Base-by-base conservation (phyloP, 2,329 filamentous ascomycete genomes). In the Botrytis sinoallii region DNA sequence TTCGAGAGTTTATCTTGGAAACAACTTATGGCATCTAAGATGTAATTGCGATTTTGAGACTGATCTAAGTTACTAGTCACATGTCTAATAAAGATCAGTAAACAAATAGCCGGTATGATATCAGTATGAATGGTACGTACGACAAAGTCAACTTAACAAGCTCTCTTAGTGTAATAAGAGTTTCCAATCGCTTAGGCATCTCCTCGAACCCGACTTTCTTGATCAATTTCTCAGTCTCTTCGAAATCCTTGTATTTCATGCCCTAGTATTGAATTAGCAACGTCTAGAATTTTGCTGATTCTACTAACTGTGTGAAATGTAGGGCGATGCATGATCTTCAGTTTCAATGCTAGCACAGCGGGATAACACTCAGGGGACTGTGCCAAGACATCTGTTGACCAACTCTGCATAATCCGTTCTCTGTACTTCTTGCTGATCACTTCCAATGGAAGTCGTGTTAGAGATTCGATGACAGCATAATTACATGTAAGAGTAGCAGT, bases 261-360 rank as follows among this genome's bases (percentile, higher is more conserved):
- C 61, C 72, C 73, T 79, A 73, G 55, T 32, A 75, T 59, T n/a
- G 16, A 52, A 14, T 73, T 69, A 73, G 71, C 35, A 61, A 42
- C n/a, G 38, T 12, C 42, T 60, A 32, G 1, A n/a, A 20, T 60
- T 40, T 10, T 32, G 40, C 9, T 20, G 40, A 25, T 18, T 55
- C 4, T 48, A 67, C 71, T 57, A 22, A 63, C 46, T 38, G 86
- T 81, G 76, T 88, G 86, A 73, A 87, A 87, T 0, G 86, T 87
- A 0, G 87, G 83, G n/a, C 83, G 83, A 8, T 80, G 79, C 84
- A 88, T 87, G 38, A 88, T 79, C 77, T 86, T 88, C 4, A 83
- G 79, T 75, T 85, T 83, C 66, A 89, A 77, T 32, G 84, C 82
- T 10, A 89, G 79, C 8, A 86, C 77, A 55, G 75, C 73, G 44